These are phyloP conservation scores for Mortierella hygrophila DNA, from an alignment of 192 early-diverging fungal genomes.

Conservation along the genomic window DNA sequence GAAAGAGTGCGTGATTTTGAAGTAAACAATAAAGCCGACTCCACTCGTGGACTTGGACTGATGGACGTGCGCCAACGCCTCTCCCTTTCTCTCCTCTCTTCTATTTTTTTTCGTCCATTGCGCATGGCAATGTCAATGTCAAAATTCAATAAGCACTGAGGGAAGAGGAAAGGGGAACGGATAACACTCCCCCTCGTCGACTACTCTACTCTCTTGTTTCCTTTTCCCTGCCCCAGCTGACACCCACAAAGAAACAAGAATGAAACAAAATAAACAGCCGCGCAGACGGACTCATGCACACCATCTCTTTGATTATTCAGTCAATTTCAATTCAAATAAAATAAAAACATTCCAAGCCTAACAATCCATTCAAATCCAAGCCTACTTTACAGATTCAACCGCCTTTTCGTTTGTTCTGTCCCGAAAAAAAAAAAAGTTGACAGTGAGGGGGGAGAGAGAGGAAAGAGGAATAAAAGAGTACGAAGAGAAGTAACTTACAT, in stretches of 20 bases:
- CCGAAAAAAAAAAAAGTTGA: background rate
- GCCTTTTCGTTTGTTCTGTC: background rate
- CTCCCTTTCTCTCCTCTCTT: too few species aligned
- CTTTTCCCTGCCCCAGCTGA: background rate
- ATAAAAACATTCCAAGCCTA: background rate
- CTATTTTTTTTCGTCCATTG: too few species aligned
- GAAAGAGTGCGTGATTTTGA: too few species aligned
- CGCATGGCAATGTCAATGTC: too few species aligned
- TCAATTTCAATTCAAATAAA: background rate
- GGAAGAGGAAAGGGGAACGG: too few species aligned
- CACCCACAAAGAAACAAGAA: background rate
- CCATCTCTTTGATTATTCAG: background rate
- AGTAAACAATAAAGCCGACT: too few species aligned
- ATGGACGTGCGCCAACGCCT: too few species aligned
- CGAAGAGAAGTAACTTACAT: conserved; percentile 37
- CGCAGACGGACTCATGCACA: background rate
- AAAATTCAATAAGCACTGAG: too few species aligned
- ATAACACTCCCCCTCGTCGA: too few species aligned
- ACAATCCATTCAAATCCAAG: background rate
- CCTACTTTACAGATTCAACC: background rate
- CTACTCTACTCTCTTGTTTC: too few species aligned
- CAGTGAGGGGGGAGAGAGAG: too few species aligned
- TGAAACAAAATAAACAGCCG: background rate
- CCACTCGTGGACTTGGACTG: too few species aligned
- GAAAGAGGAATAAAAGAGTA: background rate